A percentile compares a stretch with the other conserved stretches of the same genome.
phyloP scores from a whole-genome alignment of 1,284 basidiomycete species.

The Rhodotorula sp. region DNA sequence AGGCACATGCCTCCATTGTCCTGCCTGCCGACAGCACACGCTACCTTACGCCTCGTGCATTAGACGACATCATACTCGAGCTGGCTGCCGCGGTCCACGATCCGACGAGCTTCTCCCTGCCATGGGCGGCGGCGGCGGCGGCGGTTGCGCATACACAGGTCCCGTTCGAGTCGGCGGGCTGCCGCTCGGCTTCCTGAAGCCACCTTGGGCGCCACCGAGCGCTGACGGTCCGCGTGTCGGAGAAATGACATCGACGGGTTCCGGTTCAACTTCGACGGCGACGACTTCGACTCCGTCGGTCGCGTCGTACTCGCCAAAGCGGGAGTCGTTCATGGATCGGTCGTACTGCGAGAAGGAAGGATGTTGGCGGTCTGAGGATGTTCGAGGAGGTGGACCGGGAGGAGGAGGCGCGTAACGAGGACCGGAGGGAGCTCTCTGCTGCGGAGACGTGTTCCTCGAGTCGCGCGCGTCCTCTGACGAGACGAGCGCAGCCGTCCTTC shows the following conservation, averaged over 20 bases:
- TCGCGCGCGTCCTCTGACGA: too few relatives aligned
- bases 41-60: too few relatives aligned
- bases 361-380: background rate
- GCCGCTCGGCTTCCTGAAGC: background rate
- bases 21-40: too few relatives aligned
- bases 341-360: conserved; percentile 13
- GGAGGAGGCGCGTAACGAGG: background rate
- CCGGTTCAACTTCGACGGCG: background rate
- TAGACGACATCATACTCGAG: too few relatives aligned
- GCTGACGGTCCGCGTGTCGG: background rate
- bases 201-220: background rate
- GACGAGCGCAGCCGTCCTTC: conserved; percentile 17
- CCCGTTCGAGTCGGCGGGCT: background rate
- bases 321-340: background rate
- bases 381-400: background rate
- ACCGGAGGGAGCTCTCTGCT: too few relatives aligned
- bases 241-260: background rate
- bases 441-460: too few relatives aligned
- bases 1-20: too few relatives aligned
- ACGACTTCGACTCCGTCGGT: conserved; percentile 17
- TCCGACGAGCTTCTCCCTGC: background rate
- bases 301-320: conserved; percentile 12
- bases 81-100: too few relatives aligned
- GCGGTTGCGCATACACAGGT: background rate
- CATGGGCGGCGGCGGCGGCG: background rate